Conservation (phyloP, 495 filamentous ascomycete genomes). For the Glonium stellatum region DNA sequence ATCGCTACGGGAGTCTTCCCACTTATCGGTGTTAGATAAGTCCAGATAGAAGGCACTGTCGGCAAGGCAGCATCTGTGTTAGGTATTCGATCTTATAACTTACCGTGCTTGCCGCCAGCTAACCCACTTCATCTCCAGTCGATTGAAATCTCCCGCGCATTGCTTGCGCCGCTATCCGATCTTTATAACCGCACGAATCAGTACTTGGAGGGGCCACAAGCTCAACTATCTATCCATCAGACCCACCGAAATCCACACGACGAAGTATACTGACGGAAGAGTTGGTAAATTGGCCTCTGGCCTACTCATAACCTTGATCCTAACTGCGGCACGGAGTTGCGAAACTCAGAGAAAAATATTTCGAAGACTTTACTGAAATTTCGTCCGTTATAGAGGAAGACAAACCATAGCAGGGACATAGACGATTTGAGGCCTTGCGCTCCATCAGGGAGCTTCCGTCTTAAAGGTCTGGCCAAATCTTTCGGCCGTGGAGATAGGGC, state of each 20-base stretch:
- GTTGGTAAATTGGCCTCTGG: too few relatives aligned
- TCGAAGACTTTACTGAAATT: not conserved
- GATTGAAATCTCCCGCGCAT: not conserved
- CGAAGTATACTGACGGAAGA: too few relatives aligned
- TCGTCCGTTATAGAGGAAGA: not conserved
- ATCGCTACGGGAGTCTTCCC: not conserved
- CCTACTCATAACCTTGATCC: too few relatives aligned
- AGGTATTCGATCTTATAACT: not conserved
- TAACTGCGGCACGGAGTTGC: too few relatives aligned
- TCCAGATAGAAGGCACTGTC: not conserved
- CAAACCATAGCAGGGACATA: too few relatives aligned
- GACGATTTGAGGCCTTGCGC: not conserved
- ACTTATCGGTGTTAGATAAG: not conserved
- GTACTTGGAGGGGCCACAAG: too few relatives aligned
- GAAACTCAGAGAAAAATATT: not conserved
- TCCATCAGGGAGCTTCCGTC: not conserved
- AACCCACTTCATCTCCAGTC: not conserved
- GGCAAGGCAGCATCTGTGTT: not conserved
- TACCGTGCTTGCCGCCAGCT: not conserved
- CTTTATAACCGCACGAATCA: too few relatives aligned
- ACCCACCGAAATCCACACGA: too few relatives aligned
- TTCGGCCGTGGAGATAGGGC: slow-evolving; percentile 26
- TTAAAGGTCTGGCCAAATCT: not conserved
- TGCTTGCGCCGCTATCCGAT: not conserved
- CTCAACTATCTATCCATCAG: too few relatives aligned